Evolutionary conservation across 2,329 filamentous ascomycete species (phyloP).

Genomic region (Niveomyces coronatus): DNA sequence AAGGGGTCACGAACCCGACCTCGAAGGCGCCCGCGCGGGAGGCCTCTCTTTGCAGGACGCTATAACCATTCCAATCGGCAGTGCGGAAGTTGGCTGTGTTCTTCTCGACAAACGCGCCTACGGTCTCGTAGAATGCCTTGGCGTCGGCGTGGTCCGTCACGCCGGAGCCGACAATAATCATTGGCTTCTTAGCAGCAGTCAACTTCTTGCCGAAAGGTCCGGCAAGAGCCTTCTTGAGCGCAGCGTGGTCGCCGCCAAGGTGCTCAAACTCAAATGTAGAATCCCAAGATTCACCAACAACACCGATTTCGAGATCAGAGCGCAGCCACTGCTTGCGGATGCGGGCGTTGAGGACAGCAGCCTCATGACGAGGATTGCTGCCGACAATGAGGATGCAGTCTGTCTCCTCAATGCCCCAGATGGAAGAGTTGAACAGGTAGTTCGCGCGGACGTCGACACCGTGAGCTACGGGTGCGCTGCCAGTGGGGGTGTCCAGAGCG

Average conservation of each 20-base stretch:
- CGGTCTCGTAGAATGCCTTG: constrained; percentile 84
- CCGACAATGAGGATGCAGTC: constrained; percentile 87
- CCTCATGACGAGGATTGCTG: constrained; percentile 92
- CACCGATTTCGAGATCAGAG: constrained; percentile 84
- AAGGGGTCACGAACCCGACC: constrained; percentile 86
- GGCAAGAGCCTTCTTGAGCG: constrained; percentile 75
- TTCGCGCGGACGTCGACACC: constrained; percentile 89
- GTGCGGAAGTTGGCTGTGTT: constrained; percentile 81
- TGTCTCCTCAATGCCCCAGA: constrained; percentile 87
- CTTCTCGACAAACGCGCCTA: constrained; percentile 89
- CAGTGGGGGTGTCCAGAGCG: constrained; percentile 79
- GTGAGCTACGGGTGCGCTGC: constrained; percentile 76
- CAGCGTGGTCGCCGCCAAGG: constrained; percentile 66
- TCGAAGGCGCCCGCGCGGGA: constrained; percentile 91
- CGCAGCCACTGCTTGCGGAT: constrained; percentile 97
- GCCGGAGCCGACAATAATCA: constrained; percentile 92
- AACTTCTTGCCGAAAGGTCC: constrained; percentile 92
- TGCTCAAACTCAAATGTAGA: constrained; percentile 95
- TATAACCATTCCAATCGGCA: constrained; percentile 93
- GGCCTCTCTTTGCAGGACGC: constrained; percentile 86
- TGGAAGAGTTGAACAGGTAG: constrained; percentile 94
- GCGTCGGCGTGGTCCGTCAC: constrained; percentile 86
- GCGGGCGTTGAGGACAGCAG: constrained; percentile 86
- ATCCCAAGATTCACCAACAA: constrained; percentile 83
- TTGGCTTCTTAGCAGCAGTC: constrained; percentile 74